Conservation (phyloP, 352 stramenopile species). For the Phytophthora sp. region DNA sequence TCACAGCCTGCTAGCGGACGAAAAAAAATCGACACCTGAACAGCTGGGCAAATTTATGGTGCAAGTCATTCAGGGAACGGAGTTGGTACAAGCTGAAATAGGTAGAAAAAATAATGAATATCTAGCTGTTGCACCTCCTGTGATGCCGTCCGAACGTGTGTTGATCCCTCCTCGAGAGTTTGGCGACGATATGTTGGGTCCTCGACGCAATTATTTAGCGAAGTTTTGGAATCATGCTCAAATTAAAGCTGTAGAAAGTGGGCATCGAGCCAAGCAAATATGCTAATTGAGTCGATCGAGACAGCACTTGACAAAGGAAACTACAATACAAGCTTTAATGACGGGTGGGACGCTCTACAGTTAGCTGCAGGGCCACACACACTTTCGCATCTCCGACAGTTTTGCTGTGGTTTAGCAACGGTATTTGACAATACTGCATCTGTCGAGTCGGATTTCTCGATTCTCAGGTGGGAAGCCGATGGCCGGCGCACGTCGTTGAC, state of each 20-base stretch:
- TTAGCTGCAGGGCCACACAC: neutral
- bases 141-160: constrained; percentile 1
- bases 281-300: neutral
- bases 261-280: neutral
- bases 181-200: neutral
- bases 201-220: neutral
- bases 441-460: neutral
- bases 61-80: neutral
- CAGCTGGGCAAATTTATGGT: too few relatives aligned
- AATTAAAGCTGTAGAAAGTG: neutral
- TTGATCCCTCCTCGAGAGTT: neutral
- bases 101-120: neutral
- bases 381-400: neutral
- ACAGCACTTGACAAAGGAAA: neutral
- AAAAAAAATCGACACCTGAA: too few relatives aligned
- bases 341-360: neutral
- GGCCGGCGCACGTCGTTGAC: neutral
- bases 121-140: neutral
- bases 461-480: neutral
- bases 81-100: constrained; percentile 6
- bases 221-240: constrained; percentile 6
- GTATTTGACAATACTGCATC: neutral
- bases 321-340: constrained; percentile 1
- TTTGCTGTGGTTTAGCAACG: neutral
- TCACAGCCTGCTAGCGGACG: too few relatives aligned